Base-by-base conservation (phyloP, 768 basidiomycete genomes). In the Kwoniella sp. region DNA sequence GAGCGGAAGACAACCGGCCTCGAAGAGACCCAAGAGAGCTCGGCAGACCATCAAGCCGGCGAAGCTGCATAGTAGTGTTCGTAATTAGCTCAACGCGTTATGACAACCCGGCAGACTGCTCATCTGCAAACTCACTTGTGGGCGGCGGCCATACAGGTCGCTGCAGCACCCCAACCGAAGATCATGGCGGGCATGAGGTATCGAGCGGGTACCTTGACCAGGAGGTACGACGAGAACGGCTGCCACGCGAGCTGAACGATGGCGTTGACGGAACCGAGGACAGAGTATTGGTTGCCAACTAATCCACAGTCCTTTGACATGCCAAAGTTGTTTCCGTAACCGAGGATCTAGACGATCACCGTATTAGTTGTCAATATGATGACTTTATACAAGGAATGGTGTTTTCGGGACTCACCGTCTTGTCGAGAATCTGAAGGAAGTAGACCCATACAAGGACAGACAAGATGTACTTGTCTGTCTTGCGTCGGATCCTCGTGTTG, bases 1-100 rank as follows among this genome's bases (percentile, higher is more conserved):
- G 2, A 64, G 30, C 10, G 63, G 63, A 6, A 64, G 47, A 58
- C 77, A 77, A 13, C 74, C 71, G 19, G 68, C 68, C 59, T 80
- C 79, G 36, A 79, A 80, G 2, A 68, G 66, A 52, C 80, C 80
- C 1, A 81, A 69, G 17, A 81, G 58, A 73, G 79, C 79, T 25
- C 80, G 70, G 48, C 55, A 70, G 37, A 67, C 76, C 21, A 70
- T 52, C 13, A 76, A 25, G 15, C 62, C 62, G 21, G 48, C 40
- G 50, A 64, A 64, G 24, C 62, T 65, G 22, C 24, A 21, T 8
- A n/a, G 62, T 33, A 6, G 33, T 13, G 8, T 33, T n/a, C 21
- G 33, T 21, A 9, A 21, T 63, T 36, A 63, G 61, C 24, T n/a
- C n/a, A n/a, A n/a, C n/a, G n/a, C n/a, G n/a, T n/a, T n/a, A n/a